phyloP scores from a whole-genome alignment of 78 protist genomes.

The Isochrysis galbana region DNA sequence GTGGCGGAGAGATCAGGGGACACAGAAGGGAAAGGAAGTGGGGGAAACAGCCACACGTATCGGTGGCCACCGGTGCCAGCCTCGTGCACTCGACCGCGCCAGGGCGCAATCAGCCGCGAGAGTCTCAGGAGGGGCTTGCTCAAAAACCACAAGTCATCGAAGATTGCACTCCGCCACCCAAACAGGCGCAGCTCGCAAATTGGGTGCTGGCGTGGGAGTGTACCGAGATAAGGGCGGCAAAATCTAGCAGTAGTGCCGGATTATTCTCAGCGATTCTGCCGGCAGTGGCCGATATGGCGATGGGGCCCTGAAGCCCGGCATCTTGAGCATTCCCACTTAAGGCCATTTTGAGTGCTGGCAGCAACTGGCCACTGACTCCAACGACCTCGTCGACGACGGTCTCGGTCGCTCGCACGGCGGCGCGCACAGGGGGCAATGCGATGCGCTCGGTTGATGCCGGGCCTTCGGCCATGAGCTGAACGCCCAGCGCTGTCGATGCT shows the following conservation, averaged over 20 bases:
- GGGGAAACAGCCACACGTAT: neutral
- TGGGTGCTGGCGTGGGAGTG: neutral
- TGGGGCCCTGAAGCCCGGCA: neutral
- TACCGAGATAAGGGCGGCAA: neutral
- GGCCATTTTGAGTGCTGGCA: neutral
- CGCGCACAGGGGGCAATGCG: too few relatives aligned
- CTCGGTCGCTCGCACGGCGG: neutral
- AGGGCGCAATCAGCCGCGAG: neutral
- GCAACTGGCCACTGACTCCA: neutral
- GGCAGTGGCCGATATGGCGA: neutral
- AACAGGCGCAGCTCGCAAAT: neutral
- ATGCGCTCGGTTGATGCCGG: too few relatives aligned
- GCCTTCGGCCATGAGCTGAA: too few relatives aligned
- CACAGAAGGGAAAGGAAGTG: neutral
- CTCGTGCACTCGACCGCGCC: neutral
- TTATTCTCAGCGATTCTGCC: neutral
- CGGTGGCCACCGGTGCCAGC: neutral
- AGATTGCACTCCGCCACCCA: neutral
- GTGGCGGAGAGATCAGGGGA: neutral
- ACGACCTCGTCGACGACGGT: neutral
- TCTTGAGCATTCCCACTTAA: neutral
- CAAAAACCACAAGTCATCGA: neutral
- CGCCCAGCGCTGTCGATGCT: too few relatives aligned
- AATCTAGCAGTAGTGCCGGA: neutral
- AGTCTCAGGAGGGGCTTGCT: neutral